Evolutionary conservation across 805 yeast genomes (phyloP), one percentile per base, ranked within the genome.

Genomic region (Diddensiella santjacobensis): DNA sequence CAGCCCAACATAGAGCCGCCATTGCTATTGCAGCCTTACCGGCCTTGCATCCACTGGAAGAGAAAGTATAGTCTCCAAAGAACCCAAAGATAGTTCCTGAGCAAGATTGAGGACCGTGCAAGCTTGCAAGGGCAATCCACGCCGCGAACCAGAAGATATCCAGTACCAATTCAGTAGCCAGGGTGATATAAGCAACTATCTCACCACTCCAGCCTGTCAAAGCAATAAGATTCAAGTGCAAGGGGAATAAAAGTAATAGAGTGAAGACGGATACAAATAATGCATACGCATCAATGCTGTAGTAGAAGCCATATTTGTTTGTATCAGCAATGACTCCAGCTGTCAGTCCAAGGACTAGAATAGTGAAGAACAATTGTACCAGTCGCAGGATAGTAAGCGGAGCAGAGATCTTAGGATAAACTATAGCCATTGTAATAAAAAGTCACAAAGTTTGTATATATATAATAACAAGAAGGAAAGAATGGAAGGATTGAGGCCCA

Each of bases 1-100:
- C 24, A 3, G 39, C 38, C 56, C 56, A 54, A 19, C 46, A 10
- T 29, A 54, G n/a, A 17, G 54, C 56, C n/a, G 49, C 50, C 35
- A 54, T 44, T 23, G 55, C 56, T 23, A 46, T 40, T 18, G 46
- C 43, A 23, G 56, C 58, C 53, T 54, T 54, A 18, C 52, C 53
- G 19, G 50, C 39, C 20, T 38, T 20, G 49, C 58, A 54, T 8
- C 31, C 31, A 26, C 31, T 26, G 31, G 31, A 26, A 13, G 8
- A 8, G 13, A 8, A 26, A 13, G 11, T 26, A 43, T 18, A 43
- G 19, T 43, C 42, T 4, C 19, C 18, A 26, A 11, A 19, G 33
- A 23, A 19, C 33, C 33, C 31, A 26, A 23, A 40, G 20, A 8
- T 8, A 17, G 15, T 8, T 13, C 38, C 38, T 8, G 38, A n/a